A percentile compares a stretch with the other conserved stretches of the same genome.
Evolutionary conservation across 139 green algal species (phyloP).

Genomic region (Chlamydomonas sp.): DNA sequence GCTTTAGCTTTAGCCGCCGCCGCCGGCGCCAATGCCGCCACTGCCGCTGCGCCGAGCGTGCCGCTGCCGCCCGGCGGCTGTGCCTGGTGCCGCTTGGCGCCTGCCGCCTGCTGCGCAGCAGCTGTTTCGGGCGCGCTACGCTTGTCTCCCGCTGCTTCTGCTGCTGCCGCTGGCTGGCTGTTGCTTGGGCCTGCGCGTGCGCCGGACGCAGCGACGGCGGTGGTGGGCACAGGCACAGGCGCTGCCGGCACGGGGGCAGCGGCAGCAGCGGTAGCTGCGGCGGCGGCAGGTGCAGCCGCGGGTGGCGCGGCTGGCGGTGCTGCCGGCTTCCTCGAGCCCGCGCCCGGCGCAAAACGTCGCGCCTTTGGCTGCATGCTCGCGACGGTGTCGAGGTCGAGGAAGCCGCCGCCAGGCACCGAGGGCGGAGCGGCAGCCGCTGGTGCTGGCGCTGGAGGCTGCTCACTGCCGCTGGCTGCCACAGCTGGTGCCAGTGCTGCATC

Average conservation of each 20-base stretch:
- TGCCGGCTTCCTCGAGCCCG: not conserved
- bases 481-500: not conserved
- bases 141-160: not conserved
- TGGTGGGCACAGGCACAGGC: not conserved
- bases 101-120: too few species aligned
- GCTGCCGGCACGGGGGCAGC: not conserved
- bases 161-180: not conserved
- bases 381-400: not conserved
- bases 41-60: too few species aligned
- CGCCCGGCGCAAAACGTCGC: too few species aligned
- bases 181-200: too few species aligned
- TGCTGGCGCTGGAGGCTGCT: not conserved
- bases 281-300: not conserved
- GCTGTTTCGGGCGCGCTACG: too few species aligned
- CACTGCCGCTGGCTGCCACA: not conserved
- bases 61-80: too few species aligned
- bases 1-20: too few species aligned
- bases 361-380: too few species aligned
- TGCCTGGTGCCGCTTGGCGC: too few species aligned
- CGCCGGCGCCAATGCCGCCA: too few species aligned
- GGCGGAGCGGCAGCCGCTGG: not conserved
- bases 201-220: too few species aligned
- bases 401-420: not conserved
- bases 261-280: not conserved
- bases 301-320: not conserved